phyloP scores from a whole-genome alignment of 768 basidiomycete genomes.

The Pulveroboletus sp. region DNA sequence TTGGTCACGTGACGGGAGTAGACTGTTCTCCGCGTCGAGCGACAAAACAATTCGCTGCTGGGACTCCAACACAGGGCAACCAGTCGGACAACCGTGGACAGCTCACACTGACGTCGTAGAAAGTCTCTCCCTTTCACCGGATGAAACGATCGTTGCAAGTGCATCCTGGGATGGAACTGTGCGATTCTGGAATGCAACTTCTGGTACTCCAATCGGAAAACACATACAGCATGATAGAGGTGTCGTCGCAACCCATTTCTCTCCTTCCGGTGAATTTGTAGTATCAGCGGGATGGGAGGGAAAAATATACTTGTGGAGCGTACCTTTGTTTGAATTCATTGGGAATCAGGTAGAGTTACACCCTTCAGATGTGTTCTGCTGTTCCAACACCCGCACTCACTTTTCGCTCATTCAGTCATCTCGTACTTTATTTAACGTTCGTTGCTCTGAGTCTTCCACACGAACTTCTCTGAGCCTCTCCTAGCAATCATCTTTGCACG shows the following conservation, averaged over 20 bases:
- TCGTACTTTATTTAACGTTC: not conserved
- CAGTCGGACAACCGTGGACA: not conserved
- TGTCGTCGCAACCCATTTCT: not conserved
- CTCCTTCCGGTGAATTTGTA: constrained; percentile 1
- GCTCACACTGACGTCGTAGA: not conserved
- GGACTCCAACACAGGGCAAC: not conserved
- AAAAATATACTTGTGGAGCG: not conserved
- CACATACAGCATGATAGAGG: not conserved
- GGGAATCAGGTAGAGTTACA: not conserved
- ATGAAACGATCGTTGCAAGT: constrained; percentile 9
- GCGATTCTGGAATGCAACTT: constrained; percentile 6
- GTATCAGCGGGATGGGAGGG: not conserved
- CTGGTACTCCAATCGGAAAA: not conserved
- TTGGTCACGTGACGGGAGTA: constrained; percentile 5
- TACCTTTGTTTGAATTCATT: not conserved
- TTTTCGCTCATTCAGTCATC: not conserved
- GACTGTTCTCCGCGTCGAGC: not conserved
- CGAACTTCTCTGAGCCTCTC: not conserved
- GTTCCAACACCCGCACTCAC: not conserved
- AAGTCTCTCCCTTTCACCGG: constrained; percentile 1
- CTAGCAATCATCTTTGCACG: constrained; percentile 32
- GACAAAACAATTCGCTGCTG: constrained; percentile 11
- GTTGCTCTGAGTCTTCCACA: not conserved
- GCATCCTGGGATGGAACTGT: not conserved
- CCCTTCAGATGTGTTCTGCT: not conserved